Evolutionary conservation across 768 basidiomycete species (phyloP).

Genomic region (Holtermanniella nyarrowii): DNA sequence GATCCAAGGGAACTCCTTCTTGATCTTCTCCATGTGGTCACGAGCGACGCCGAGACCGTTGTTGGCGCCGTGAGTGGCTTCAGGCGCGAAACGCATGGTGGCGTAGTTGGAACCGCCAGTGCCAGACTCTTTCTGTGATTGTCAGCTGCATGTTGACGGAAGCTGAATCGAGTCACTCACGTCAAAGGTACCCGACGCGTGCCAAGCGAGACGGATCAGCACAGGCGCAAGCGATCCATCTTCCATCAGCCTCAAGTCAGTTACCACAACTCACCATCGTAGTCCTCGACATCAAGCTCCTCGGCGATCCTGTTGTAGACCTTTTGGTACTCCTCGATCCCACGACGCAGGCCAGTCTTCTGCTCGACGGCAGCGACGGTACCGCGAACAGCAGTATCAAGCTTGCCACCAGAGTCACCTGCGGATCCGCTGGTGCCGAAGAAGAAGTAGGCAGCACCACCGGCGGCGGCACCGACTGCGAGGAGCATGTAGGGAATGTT

Average conservation of each 20-base stretch:
- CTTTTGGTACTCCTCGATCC: conserved; percentile 84
- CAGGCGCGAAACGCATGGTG: conserved; percentile 94
- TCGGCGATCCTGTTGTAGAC: conserved; percentile 87
- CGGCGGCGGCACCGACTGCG: conserved; percentile 52
- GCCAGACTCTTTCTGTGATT: conserved; percentile 44
- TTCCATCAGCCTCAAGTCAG: too few species aligned
- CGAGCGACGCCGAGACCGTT: conserved; percentile 56
- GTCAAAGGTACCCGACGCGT: conserved; percentile 85
- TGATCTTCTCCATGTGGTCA: conserved; percentile 70
- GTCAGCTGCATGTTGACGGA: too few species aligned
- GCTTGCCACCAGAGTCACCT: conserved; percentile 49
- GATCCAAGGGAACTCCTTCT: conserved; percentile 83
- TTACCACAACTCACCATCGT: conserved; percentile 62
- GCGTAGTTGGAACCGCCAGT: conserved; percentile 67
- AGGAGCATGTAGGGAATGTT: conserved; percentile 48
- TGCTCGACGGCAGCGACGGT: conserved; percentile 55
- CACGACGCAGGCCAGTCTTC: conserved; percentile 52
- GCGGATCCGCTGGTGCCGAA: conserved; percentile 46
- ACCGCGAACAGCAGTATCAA: conserved; percentile 55
- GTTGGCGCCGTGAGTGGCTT: conserved; percentile 55
- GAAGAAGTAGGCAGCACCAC: conserved; percentile 59
- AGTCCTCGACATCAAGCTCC: conserved; percentile 57
- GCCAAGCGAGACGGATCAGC: conserved; percentile 84
- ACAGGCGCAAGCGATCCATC: conserved; percentile 55
- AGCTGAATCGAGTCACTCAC: background rate